Percentiles rank a stretch among this genome's conserved stretches.
Conservation (phyloP, 192 early-diverging fungal species). For the Podila verticillata region DNA sequence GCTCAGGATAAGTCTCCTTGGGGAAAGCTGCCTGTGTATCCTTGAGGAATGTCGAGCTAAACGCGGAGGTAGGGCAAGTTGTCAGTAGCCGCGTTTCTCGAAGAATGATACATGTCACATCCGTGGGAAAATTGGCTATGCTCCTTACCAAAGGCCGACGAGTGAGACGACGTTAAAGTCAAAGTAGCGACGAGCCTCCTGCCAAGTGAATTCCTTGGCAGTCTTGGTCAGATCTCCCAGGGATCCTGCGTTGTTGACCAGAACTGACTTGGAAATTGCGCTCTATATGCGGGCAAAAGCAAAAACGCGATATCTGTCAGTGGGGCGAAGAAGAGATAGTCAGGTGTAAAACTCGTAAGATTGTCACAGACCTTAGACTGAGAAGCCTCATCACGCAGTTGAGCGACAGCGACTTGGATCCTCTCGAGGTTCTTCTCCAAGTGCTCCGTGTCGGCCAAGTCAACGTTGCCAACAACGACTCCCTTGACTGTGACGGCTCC, state of each 20-base stretch:
- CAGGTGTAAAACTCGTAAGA: neutral
- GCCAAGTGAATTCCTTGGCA: slow-evolving; percentile 58
- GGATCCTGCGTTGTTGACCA: slow-evolving; percentile 85
- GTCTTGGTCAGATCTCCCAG: slow-evolving; percentile 72
- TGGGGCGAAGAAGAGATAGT: neutral
- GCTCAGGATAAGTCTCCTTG: slow-evolving; percentile 30
- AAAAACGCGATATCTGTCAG: too few species aligned
- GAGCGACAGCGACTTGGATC: slow-evolving; percentile 15
- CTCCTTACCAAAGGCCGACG: slow-evolving; percentile 55
- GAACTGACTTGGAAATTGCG: slow-evolving; percentile 39
- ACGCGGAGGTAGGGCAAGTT: neutral
- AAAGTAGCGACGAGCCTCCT: slow-evolving; percentile 60
- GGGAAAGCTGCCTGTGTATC: slow-evolving; percentile 45
- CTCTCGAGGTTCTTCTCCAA: slow-evolving; percentile 29
- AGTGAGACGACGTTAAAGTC: slow-evolving; percentile 70
- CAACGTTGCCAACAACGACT: slow-evolving; percentile 33
- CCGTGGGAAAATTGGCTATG: neutral
- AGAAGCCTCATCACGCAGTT: slow-evolving; percentile 17
- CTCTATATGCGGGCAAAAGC: neutral
- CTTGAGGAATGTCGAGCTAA: slow-evolving; percentile 54
- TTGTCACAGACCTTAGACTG: slow-evolving; percentile 25
- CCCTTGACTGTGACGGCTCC: slow-evolving; percentile 17
- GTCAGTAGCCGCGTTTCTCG: neutral
- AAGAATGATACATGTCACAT: neutral
- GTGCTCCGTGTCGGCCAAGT: slow-evolving; percentile 21